Percentiles rank a stretch among this genome's conserved stretches.
These are phyloP conservation scores for Ambrosiella beaveri DNA, from an alignment of 2,329 filamentous ascomycete genomes.

Conservation along the genomic window DNA sequence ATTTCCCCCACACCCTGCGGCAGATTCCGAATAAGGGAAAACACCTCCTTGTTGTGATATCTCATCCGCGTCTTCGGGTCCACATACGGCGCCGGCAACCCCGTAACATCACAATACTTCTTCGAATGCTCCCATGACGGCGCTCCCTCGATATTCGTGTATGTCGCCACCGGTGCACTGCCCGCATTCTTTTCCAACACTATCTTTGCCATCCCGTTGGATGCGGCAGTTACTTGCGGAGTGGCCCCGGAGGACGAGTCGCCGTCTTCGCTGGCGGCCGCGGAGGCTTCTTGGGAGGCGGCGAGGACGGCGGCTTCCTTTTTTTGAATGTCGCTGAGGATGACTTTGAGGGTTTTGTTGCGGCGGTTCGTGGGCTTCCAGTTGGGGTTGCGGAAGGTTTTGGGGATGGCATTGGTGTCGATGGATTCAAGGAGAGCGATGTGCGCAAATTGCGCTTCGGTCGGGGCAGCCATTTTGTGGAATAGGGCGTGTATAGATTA, in stretches of 20 bases:
- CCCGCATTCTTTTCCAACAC: conserved; percentile 62
- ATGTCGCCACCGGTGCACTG: conserved; percentile 35
- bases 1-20: conserved; percentile 72
- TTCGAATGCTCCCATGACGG: conserved; percentile 71
- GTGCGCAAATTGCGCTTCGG: conserved; percentile 62
- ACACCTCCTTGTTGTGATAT: conserved; percentile 88
- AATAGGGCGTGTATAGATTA: conserved; percentile 18
- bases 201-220: conserved; percentile 68
- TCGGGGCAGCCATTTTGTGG: conserved; percentile 45
- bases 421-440: conserved; percentile 76
- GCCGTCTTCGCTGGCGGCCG: conserved; percentile 47
- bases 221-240: conserved; percentile 59
- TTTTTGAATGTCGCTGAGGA: conserved; percentile 73
- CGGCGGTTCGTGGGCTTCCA: conserved; percentile 91
- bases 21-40: conserved; percentile 62
- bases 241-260: conserved; percentile 42
- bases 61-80: conserved; percentile 88
- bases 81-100: conserved; percentile 74
- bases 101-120: conserved; percentile 92
- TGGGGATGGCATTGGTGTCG: conserved; percentile 72
- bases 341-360: conserved; percentile 98
- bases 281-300: conserved; percentile 59
- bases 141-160: conserved; percentile 91
- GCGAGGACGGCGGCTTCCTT: conserved; percentile 79
- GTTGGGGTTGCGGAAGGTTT: conserved; percentile 73